phyloP scores from a whole-genome alignment of 805 yeast species.

The Candida boidinii region DNA sequence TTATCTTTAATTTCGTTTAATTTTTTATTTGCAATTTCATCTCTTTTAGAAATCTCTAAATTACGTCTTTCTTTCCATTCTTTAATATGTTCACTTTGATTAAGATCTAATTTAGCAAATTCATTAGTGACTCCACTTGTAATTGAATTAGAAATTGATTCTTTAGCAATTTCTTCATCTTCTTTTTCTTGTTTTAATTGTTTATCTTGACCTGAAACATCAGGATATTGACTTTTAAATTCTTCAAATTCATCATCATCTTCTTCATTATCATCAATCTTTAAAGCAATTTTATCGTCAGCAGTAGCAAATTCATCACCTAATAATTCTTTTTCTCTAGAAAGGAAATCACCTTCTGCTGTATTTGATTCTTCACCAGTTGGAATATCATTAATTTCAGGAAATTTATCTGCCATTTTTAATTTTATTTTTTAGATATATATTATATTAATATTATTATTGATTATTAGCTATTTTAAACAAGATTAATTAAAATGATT shows the following conservation, averaged over 20 bases:
- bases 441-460: too few relatives aligned
- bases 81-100: constrained; percentile 49
- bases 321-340: constrained; percentile 58
- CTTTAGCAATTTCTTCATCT: constrained; percentile 37
- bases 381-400: constrained; percentile 48
- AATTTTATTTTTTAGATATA: constrained; percentile 1
- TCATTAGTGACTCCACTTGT: too few relatives aligned
- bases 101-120: constrained; percentile 27
- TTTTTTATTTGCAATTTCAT: constrained; percentile 56
- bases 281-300: constrained; percentile 39
- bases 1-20: constrained; percentile 59
- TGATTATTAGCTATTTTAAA: too few relatives aligned
- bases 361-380: constrained; percentile 24
- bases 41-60: constrained; percentile 73
- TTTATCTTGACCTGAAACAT: constrained; percentile 29
- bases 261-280: constrained; percentile 30
- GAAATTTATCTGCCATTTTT: constrained; percentile 67
- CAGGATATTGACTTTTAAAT: constrained; percentile 60
- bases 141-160: too few relatives aligned
- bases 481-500: too few relatives aligned
- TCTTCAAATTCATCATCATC: constrained; percentile 42
- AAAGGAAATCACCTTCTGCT: constrained; percentile 48
- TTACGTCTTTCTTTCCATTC: constrained; percentile 83
- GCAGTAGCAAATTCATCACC: constrained; percentile 70
- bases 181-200: constrained; percentile 5